Base-by-base conservation (phyloP, 1,284 basidiomycete genomes). In the Thelephora terrestris region DNA sequence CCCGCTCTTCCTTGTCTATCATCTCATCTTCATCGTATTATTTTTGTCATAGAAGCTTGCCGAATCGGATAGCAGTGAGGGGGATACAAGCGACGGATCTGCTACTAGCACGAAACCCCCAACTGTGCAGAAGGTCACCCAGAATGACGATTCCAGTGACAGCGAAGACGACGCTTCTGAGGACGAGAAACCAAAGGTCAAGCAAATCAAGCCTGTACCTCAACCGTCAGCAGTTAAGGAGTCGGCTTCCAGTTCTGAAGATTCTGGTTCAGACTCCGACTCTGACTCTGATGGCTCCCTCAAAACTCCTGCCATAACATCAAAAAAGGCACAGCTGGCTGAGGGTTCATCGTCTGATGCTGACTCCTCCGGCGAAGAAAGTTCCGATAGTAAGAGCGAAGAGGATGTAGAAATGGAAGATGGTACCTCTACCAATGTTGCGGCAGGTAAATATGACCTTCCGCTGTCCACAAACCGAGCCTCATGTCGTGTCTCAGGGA, bases 371-470 rank as follows among this genome's bases (percentile, higher is more conserved):
- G 59, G 63, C 45, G 63, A 62, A 29, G 61, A 62, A 14, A 61
- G 64, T 45, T 60, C 59, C 17, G 51, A 55, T 51, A 63, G 60
- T 46, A 66, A 68, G 43, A 70, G 71, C 9, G 74, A 72, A 50
- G 65, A 68, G 38, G 81, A 84, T 63, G 75, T 75, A 32, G 75
- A 82, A 57, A 84, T 83, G 80, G 64, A 61, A 14, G 71, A 73
- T 45, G 63, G 68, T 35, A 53, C 71, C 36, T 63, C 70, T 37
- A 36, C 48, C 25, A 62, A 68, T 40, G 67, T 70, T 47, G 57
- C 62, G 24, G 77, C 71, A 61, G 71, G 73, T 72, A 35, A 46
- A n/a, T 18, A 3, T 6, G 2, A 2, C 7, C 9, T 40, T 45
- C 50, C 40, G 24, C 18, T 35, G 12, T 39, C 44, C 1, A 29